These are phyloP conservation scores for Spathaspora arborariae DNA, from an alignment of 805 yeast species.

Conservation along the genomic window DNA sequence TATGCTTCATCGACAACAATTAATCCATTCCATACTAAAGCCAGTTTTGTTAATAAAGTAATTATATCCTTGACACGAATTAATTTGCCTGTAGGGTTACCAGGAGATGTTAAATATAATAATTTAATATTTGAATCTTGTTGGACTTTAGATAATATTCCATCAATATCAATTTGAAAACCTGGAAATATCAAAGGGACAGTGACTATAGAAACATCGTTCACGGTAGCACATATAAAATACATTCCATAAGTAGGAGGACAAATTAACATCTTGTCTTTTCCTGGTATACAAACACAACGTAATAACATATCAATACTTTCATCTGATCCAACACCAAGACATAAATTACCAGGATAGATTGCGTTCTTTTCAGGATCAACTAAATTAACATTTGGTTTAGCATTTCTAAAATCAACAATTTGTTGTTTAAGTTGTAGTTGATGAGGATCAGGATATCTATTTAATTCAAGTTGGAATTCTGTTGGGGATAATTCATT, in stretches of 20 bases:
- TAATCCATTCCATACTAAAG: conserved; percentile 63
- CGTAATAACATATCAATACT: conserved; percentile 86
- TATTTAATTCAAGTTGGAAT: conserved; percentile 56
- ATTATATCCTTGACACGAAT: conserved; percentile 39
- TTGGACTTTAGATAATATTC: conserved; percentile 47
- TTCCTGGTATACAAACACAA: conserved; percentile 77
- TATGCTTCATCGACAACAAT: conserved; percentile 94
- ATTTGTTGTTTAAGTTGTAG: conserved; percentile 66
- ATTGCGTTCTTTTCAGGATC: conserved; percentile 19
- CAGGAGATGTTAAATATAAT: conserved; percentile 88
- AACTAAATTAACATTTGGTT: conserved; percentile 25
- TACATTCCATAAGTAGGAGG: conserved; percentile 99
- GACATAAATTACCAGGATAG: conserved; percentile 67
- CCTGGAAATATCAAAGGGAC: conserved; percentile 60
- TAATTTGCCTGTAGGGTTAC: conserved; percentile 86
- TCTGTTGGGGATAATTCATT: conserved; percentile 43
- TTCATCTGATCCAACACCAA: conserved; percentile 98
- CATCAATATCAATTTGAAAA: conserved; percentile 54
- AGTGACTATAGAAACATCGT: conserved; percentile 74
- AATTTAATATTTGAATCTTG: conserved; percentile 66
- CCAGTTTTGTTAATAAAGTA: conserved; percentile 43
- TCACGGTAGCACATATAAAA: conserved; percentile 82
- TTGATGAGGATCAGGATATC: conserved; percentile 98
- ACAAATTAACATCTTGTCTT: conserved; percentile 76
- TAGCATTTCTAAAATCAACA: conserved; percentile 64